Evolutionary conservation across 768 basidiomycete genomes (phyloP), one percentile per base, ranked within the genome.

Genomic region (Mycena pura): DNA sequence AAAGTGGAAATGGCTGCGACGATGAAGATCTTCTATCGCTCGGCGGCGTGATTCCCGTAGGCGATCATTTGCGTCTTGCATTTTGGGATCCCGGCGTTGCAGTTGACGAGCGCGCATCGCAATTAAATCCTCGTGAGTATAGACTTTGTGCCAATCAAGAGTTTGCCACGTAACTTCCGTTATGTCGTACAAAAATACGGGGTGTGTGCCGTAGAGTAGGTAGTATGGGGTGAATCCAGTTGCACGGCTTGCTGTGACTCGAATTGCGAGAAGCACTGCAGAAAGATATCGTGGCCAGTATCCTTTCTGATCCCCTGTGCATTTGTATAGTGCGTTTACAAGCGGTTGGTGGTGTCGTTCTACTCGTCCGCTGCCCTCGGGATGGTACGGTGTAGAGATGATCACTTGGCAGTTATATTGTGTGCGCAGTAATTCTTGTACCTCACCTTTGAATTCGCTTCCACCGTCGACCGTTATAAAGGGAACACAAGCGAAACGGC

Each of bases 211-310:
- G 47, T 77, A 72, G 1, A 71, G 29, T 14, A 77, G 50, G 39
- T 67, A 76, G 46, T 70, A 77, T 0, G 76, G 74, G 0, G 72
- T 46, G 53, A 65, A 74, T 0, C 76, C 74, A 1, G 77, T 77
- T 11, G 69, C 54, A 0, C 72, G 25, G 6, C 52, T 62, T 2
- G 69, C 64, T 0, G 71, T 74, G 38, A 65, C 62, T 0, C 72
- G 64, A 9, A 73, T 70, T 0, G 77, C 70, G 40, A 72, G 67
- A 1, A 77, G 49, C 2, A 62, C 68, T 0, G 69, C 34, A 36
- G 9, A 17, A 9, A 36, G 17, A 17, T 36, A 36, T 36, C 17
- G 9, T 17, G 34, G 34, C 34, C 34, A 36, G 34, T 36, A 9
- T 9, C 34, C 34, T 36, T 36, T 36, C n/a, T n/a, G n/a, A n/a